Conservation (phyloP, 2,329 filamentous ascomycete species). For the Rhinocladiella similis region DNA sequence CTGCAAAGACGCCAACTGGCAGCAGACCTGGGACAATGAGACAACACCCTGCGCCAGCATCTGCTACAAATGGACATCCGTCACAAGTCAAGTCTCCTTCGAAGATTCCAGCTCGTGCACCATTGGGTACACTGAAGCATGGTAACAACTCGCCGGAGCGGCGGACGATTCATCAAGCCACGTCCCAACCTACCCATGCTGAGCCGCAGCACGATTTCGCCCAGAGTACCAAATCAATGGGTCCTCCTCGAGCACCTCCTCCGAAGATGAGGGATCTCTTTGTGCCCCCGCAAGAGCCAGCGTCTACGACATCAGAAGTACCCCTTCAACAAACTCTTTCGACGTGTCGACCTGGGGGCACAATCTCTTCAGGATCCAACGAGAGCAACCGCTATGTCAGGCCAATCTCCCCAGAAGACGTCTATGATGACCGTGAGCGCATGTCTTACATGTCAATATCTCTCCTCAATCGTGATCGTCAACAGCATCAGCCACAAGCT, state of each 20-base stretch:
- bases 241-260: slow-evolving; percentile 69
- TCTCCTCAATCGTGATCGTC: slow-evolving; percentile 37
- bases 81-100: slow-evolving; percentile 46
- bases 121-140: slow-evolving; percentile 47
- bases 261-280: slow-evolving; percentile 90
- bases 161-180: slow-evolving; percentile 46
- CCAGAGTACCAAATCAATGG: slow-evolving; percentile 43
- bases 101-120: slow-evolving; percentile 50
- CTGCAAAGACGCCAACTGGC: slow-evolving; percentile 49
- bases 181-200: slow-evolving; percentile 21
- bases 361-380: slow-evolving; percentile 45
- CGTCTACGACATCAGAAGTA: slow-evolving; percentile 32
- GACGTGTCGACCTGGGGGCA: slow-evolving; percentile 54
- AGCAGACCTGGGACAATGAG: slow-evolving; percentile 42
- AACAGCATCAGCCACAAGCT: slow-evolving; percentile 29
- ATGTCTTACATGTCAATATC: slow-evolving; percentile 49
- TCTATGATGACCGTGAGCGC: slow-evolving; percentile 70
- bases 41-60: slow-evolving; percentile 24
- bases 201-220: slow-evolving; percentile 22
- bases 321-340: slow-evolving; percentile 19
- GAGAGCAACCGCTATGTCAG: slow-evolving; percentile 45
- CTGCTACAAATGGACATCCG: slow-evolving; percentile 22
- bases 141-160: slow-evolving; percentile 80
- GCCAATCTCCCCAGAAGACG: slow-evolving; percentile 72
- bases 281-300: slow-evolving; percentile 49